phyloP scores from a whole-genome alignment of 1,139 yeast genomes.

The Candida gigantensis region DNA sequence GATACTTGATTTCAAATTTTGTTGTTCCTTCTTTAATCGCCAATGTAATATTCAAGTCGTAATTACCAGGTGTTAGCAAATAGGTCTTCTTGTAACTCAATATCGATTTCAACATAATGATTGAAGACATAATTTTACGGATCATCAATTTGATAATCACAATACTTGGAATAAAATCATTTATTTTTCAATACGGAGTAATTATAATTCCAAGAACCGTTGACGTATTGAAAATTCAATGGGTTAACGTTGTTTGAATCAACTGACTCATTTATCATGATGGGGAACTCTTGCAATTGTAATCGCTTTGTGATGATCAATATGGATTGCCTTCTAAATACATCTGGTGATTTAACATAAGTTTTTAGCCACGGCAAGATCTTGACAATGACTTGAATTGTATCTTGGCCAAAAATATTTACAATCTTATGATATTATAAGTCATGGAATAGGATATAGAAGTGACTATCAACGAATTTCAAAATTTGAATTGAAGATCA shows the following conservation, averaged over 20 bases:
- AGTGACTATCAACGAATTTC: constrained; percentile 42
- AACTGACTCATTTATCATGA: constrained; percentile 27
- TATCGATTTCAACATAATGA: constrained; percentile 49
- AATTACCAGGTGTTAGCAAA: constrained; percentile 53
- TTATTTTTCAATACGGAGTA: constrained; percentile 52
- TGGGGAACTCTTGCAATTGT: constrained; percentile 23
- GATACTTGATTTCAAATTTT: constrained; percentile 47
- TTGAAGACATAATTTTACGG: constrained; percentile 48
- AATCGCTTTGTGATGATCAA: constrained; percentile 35
- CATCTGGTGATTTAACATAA: constrained; percentile 50
- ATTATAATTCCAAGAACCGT: constrained; percentile 58
- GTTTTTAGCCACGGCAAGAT: constrained; percentile 43
- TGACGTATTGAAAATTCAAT: constrained; percentile 31
- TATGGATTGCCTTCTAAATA: constrained; percentile 40
- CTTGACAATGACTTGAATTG: constrained; percentile 27
- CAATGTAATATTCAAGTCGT: constrained; percentile 53
- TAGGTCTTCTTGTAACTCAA: constrained; percentile 48
- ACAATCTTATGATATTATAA: constrained; percentile 45
- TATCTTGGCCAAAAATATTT: constrained; percentile 44
- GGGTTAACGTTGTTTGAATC: constrained; percentile 16
- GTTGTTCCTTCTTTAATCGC: constrained; percentile 60
- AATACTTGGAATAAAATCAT: constrained; percentile 53
- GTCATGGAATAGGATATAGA: constrained; percentile 52
- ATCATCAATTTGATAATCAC: constrained; percentile 53
- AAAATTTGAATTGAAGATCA: constrained; percentile 46